Evolutionary conservation across 73 alveolate genomes (phyloP).

Genomic region (Paraurostyla sp.): DNA sequence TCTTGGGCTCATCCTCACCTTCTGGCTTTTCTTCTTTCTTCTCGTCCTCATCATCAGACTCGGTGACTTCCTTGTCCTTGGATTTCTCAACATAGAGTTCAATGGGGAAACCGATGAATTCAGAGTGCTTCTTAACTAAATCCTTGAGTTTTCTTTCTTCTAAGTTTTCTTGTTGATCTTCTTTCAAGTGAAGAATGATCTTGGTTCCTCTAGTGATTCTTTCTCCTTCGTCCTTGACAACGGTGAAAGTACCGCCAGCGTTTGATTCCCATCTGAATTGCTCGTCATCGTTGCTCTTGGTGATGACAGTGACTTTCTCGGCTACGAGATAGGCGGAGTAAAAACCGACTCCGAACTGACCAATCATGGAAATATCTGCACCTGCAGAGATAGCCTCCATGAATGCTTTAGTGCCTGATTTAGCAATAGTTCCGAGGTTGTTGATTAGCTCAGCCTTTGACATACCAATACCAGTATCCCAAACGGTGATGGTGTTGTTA

Average conservation of each 20-base stretch:
- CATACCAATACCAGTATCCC: constrained; percentile 99
- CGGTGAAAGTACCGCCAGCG: constrained; percentile 98
- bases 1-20: constrained; percentile 81
- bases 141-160: constrained; percentile 99
- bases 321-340: constrained; percentile 99
- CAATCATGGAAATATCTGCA: constrained; percentile 99
- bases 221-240: constrained; percentile 88
- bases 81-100: constrained; percentile 98
- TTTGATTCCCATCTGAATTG: constrained; percentile 99
- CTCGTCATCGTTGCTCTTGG: constrained; percentile 95
- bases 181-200: constrained; percentile 97
- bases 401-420: constrained; percentile 99
- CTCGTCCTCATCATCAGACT: constrained; percentile 97
- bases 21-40: constrained; percentile 90
- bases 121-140: constrained; percentile 98
- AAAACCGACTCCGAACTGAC: constrained; percentile 99
- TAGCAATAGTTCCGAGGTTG: constrained; percentile 99
- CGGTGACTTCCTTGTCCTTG: constrained; percentile 98
- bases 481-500: constrained; percentile 97
- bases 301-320: constrained; percentile 96
- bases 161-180: constrained; percentile 98
- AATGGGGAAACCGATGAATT: constrained; percentile 99
- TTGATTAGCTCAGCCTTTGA: constrained; percentile 98
- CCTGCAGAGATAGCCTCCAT: constrained; percentile 99
- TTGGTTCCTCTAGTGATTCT: constrained; percentile 96